Evolutionary conservation across 2,329 filamentous ascomycete genomes (phyloP).

Genomic region (Fusarium caatingaense): DNA sequence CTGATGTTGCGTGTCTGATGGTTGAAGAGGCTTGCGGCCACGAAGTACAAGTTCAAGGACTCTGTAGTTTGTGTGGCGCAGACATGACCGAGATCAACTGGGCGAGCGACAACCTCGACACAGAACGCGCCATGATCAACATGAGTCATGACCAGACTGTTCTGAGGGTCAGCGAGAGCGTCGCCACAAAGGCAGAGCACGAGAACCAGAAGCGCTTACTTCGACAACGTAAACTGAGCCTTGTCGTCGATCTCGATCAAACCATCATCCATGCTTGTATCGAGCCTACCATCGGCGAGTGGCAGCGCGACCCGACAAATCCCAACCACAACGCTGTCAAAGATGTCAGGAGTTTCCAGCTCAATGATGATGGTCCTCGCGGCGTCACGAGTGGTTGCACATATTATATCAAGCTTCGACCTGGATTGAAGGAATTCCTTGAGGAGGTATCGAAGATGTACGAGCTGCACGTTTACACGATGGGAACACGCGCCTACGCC

Average conservation of each 20-base stretch:
- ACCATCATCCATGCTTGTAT: conserved; percentile 99
- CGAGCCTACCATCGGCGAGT: conserved; percentile 94
- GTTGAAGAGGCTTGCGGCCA: conserved; percentile 94
- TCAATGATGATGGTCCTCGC: conserved; percentile 84
- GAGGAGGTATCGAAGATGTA: conserved; percentile 82
- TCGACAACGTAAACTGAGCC: conserved; percentile 82
- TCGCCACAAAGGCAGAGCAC: conserved; percentile 85
- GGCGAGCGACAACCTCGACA: conserved; percentile 82
- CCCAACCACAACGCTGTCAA: conserved; percentile 93
- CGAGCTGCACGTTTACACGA: conserved; percentile 98
- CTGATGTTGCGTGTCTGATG: conserved; percentile 71
- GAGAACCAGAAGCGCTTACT: conserved; percentile 87
- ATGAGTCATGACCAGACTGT: conserved; percentile 93
- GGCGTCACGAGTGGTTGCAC: conserved; percentile 79
- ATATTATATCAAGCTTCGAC: conserved; percentile 98
- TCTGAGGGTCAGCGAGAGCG: conserved; percentile 83
- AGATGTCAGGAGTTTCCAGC: conserved; percentile 87
- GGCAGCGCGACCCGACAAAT: conserved; percentile 88
- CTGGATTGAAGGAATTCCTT: conserved; percentile 84
- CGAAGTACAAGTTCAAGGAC: conserved; percentile 87
- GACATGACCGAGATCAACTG: conserved; percentile 95
- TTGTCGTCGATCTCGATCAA: conserved; percentile 97
- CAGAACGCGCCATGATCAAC: conserved; percentile 89
- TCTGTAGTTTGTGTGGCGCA: conserved; percentile 93
- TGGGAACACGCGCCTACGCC: conserved; percentile 98